phyloP scores from a whole-genome alignment of 768 basidiomycete genomes.

The Leccinum pellstonianum region DNA sequence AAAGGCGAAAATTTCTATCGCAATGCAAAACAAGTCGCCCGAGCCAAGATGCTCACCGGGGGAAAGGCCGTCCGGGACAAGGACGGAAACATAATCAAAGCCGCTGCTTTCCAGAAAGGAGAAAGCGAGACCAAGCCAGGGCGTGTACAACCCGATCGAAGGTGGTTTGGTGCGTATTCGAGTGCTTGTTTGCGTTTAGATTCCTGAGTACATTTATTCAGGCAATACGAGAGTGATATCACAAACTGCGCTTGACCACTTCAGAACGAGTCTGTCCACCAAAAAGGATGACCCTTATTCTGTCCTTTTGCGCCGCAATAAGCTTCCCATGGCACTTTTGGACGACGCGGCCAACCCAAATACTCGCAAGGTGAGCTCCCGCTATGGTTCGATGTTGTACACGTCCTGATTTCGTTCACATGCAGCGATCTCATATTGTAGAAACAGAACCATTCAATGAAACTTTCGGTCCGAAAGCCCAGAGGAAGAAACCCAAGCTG shows the following conservation, averaged over 20 bases:
- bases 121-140: conserved; percentile 89
- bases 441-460: conserved; percentile 94
- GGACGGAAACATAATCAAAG: conserved; percentile 89
- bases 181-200: not conserved
- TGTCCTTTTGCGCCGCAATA: conserved; percentile 89
- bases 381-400: not conserved
- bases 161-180: conserved; percentile 87
- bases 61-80: conserved; percentile 89
- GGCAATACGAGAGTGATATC: conserved; percentile 99
- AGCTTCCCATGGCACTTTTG: conserved; percentile 93
- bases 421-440: conserved; percentile 85
- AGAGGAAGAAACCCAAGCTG: conserved; percentile 84
- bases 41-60: conserved; percentile 90
- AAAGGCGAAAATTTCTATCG: conserved; percentile 99
- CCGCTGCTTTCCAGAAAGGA: conserved; percentile 95
- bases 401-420: conserved; percentile 5
- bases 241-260: conserved; percentile 94
- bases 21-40: conserved; percentile 82
- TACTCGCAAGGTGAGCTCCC: conserved; percentile 59
- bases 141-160: conserved; percentile 88
- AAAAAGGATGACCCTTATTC: conserved; percentile 96
- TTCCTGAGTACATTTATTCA: conserved; percentile 31
- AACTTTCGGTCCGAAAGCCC: conserved; percentile 95
- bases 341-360: conserved; percentile 86
- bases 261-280: conserved; percentile 80